Conservation (phyloP, 169 alveolate species). For the Condylostoma magnum region DNA sequence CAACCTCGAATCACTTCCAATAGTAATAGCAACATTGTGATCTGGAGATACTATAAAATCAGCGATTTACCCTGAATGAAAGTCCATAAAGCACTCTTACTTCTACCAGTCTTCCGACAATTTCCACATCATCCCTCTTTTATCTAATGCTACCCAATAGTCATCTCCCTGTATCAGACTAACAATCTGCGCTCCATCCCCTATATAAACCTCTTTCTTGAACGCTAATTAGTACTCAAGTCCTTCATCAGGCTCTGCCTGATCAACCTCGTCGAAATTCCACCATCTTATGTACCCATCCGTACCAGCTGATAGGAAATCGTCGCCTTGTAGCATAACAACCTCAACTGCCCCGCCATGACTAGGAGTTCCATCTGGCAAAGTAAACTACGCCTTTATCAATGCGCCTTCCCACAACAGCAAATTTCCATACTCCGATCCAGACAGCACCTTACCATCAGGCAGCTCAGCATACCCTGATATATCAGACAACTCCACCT, state of each 20-base stretch:
- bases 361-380: slow-evolving; percentile 57
- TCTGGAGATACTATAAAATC: slow-evolving; percentile 62
- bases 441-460: slow-evolving; percentile 89
- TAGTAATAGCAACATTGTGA: slow-evolving; percentile 66
- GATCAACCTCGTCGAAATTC: slow-evolving; percentile 78
- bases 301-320: slow-evolving; percentile 77
- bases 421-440: slow-evolving; percentile 88
- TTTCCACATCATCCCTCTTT: slow-evolving; percentile 37
- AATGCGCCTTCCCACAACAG: slow-evolving; percentile 92
- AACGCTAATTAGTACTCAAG: neutral
- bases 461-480: slow-evolving; percentile 83
- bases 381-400: slow-evolving; percentile 78
- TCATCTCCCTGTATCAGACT: slow-evolving; percentile 45
- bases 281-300: slow-evolving; percentile 89
- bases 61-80: slow-evolving; percentile 55
- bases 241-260: slow-evolving; percentile 85
- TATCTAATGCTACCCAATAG: slow-evolving; percentile 63
- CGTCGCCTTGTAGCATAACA: slow-evolving; percentile 54
- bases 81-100: slow-evolving; percentile 35
- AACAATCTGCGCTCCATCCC: slow-evolving; percentile 2
- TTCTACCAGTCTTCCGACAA: slow-evolving; percentile 36
- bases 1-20: slow-evolving; percentile 75
- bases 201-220: neutral
- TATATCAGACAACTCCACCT: slow-evolving; percentile 88
- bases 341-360: slow-evolving; percentile 79